Percentiles rank a stretch among this genome's conserved stretches.
phyloP scores from a whole-genome alignment of 2,329 filamentous ascomycete genomes.

The Colletotrichum tropicale region DNA sequence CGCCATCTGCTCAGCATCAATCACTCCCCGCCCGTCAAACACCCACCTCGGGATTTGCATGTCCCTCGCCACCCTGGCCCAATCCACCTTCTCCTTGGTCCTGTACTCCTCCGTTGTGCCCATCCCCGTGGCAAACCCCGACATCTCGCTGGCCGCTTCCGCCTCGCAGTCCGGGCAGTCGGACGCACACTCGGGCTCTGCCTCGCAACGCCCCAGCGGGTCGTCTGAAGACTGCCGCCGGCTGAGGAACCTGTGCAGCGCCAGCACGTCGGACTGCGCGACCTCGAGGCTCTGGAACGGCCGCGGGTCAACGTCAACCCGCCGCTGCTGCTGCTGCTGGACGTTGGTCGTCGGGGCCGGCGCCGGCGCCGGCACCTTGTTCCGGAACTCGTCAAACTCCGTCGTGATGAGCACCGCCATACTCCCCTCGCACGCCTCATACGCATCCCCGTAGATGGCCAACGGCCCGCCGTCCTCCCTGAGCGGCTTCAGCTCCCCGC shows the following conservation, averaged over 20 bases:
- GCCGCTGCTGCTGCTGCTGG: slow-evolving; percentile 7
- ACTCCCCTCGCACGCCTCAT: slow-evolving; percentile 53
- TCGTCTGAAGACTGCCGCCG: slow-evolving; percentile 34
- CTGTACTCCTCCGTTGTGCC: slow-evolving; percentile 48
- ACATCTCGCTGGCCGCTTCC: slow-evolving; percentile 40
- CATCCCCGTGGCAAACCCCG: slow-evolving; percentile 43
- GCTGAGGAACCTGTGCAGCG: slow-evolving; percentile 49
- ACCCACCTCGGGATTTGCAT: slow-evolving; percentile 61
- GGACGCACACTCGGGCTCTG: slow-evolving; percentile 47
- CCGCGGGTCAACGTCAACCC: slow-evolving; percentile 45
- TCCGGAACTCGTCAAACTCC: slow-evolving; percentile 61
- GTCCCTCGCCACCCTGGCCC: slow-evolving; percentile 50
- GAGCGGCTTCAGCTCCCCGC: slow-evolving; percentile 30
- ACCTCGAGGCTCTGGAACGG: slow-evolving; percentile 42
- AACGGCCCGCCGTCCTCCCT: slow-evolving; percentile 47
- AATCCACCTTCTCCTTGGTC: slow-evolving; percentile 54
- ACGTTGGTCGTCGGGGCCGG: slow-evolving; percentile 24
- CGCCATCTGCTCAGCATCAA: slow-evolving; percentile 52
- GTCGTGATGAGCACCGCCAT: slow-evolving; percentile 59
- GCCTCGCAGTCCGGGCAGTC: slow-evolving; percentile 57
- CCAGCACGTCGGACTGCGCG: slow-evolving; percentile 50
- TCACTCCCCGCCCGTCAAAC: slow-evolving; percentile 61
- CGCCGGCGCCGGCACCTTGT: slow-evolving; percentile 26
- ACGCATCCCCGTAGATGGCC: slow-evolving; percentile 49
- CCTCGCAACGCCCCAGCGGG: slow-evolving; percentile 48